phyloP scores from a whole-genome alignment of 805 yeast genomes.

The Cephaloascus albidus region DNA sequence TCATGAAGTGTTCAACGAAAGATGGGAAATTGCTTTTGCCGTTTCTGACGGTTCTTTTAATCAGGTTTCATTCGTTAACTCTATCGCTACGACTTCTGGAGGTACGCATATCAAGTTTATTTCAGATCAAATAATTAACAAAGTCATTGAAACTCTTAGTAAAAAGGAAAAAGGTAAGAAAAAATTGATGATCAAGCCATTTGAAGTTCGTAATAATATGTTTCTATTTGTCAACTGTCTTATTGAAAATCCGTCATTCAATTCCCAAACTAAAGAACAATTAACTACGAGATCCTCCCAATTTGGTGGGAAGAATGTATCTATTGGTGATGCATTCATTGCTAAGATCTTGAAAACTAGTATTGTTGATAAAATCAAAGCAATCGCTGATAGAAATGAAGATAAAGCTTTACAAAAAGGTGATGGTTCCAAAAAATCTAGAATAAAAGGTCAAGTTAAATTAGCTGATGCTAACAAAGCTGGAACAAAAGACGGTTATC shows the following conservation, averaged over 20 bases:
- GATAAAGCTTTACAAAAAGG: constrained; percentile 79
- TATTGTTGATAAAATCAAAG: constrained; percentile 64
- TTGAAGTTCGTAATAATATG: constrained; percentile 84
- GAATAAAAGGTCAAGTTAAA: constrained; percentile 84
- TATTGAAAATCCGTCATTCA: constrained; percentile 93
- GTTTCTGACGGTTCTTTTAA: constrained; percentile 84
- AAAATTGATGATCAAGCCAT: constrained; percentile 69
- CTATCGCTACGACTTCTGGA: constrained; percentile 95
- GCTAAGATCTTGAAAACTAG: constrained; percentile 59
- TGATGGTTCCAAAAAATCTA: constrained; percentile 76
- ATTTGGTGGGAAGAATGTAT: constrained; percentile 76
- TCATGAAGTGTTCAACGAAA: constrained; percentile 69
- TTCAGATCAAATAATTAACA: constrained; percentile 74
- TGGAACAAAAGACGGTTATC: constrained; percentile 85
- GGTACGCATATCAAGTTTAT: constrained; percentile 91
- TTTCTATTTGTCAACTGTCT: constrained; percentile 86
- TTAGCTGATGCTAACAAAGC: constrained; percentile 95
- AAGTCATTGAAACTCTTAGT: constrained; percentile 56
- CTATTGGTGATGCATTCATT: constrained; percentile 70
- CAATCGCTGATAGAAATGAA: constrained; percentile 82
- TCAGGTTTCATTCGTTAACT: constrained; percentile 94
- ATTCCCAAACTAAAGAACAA: constrained; percentile 96
- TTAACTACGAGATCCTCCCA: constrained; percentile 81
- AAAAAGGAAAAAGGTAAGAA: constrained; percentile 56
- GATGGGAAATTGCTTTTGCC: constrained; percentile 97